These are phyloP conservation scores for Fusarium sambucinum DNA, from an alignment of 2,329 filamentous ascomycete genomes.

Conservation along the genomic window DNA sequence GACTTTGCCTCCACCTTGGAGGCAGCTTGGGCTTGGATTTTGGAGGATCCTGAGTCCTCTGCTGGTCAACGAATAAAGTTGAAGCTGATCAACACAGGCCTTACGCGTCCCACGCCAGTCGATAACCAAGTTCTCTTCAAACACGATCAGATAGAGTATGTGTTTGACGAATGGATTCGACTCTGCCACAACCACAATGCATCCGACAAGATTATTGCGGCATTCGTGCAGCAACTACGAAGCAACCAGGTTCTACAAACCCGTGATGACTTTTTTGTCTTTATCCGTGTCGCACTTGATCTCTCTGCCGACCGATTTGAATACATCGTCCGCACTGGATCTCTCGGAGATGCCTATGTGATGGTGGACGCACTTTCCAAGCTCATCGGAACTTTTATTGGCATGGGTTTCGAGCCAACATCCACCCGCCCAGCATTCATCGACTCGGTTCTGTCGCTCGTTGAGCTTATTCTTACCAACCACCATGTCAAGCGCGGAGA, in stretches of 20 bases:
- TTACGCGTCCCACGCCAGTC: slow-evolving; percentile 55
- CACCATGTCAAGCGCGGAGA: slow-evolving; percentile 86
- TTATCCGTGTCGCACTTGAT: slow-evolving; percentile 86
- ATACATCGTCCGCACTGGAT: slow-evolving; percentile 72
- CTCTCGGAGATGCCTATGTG: slow-evolving; percentile 66
- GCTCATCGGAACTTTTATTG: slow-evolving; percentile 80
- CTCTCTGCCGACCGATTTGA: slow-evolving; percentile 83
- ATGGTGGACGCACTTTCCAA: slow-evolving; percentile 85
- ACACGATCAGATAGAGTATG: slow-evolving; percentile 89
- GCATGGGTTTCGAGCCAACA: slow-evolving; percentile 74
- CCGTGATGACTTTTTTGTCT: slow-evolving; percentile 81
- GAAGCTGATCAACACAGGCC: slow-evolving; percentile 62
- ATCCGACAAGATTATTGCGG: slow-evolving; percentile 75
- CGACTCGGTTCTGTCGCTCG: slow-evolving; percentile 81
- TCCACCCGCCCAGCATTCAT: slow-evolving; percentile 78
- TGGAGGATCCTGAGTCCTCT: slow-evolving; percentile 74
- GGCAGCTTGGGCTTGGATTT: slow-evolving; percentile 83
- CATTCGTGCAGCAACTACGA: slow-evolving; percentile 89
- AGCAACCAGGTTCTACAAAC: slow-evolving; percentile 77
- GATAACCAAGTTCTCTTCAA: slow-evolving; percentile 67
- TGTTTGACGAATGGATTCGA: slow-evolving; percentile 95
- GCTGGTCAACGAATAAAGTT: slow-evolving; percentile 78
- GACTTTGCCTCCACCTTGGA: slow-evolving; percentile 89
- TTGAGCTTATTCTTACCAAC: slow-evolving; percentile 84
- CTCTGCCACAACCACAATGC: slow-evolving; percentile 82